Percentiles rank a stretch among this genome's conserved stretches.
Conservation (phyloP, 75 land plant genomes). For the Selaginella tamariscina region DNA sequence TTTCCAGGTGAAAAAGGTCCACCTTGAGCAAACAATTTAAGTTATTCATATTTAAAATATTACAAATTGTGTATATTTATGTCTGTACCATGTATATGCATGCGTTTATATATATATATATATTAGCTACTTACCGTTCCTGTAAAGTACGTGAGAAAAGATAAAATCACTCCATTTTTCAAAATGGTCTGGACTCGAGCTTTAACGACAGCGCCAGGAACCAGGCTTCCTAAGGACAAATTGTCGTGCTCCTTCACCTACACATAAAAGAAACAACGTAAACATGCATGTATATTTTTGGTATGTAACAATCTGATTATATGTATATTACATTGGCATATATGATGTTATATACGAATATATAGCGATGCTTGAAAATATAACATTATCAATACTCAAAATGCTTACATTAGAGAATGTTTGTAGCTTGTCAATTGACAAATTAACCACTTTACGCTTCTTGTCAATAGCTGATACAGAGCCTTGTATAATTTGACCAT, state of each 20-base stretch:
- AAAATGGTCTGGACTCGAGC: slow-evolving; percentile 54
- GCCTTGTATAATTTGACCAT: slow-evolving; percentile 67
- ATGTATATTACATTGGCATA: not conserved
- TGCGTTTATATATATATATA: too few species aligned
- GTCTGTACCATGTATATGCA: too few species aligned
- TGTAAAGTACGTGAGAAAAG: slow-evolving; percentile 92
- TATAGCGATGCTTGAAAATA: too few species aligned
- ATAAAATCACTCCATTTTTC: slow-evolving; percentile 76
- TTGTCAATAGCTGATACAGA: slow-evolving; percentile 57
- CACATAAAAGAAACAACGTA: too few species aligned
- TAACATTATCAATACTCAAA: not conserved
- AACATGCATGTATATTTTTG: too few species aligned
- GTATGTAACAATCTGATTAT: too few species aligned
- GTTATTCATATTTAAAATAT: not conserved
- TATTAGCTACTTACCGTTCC: slow-evolving; percentile 77
- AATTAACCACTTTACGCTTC: slow-evolving; percentile 38
- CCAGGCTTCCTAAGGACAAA: slow-evolving; percentile 60
- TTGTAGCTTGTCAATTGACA: slow-evolving; percentile 2
- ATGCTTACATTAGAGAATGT: not conserved
- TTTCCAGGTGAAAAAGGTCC: slow-evolving; percentile 74
- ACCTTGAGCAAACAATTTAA: slow-evolving; percentile 35
- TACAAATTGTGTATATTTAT: too few species aligned
- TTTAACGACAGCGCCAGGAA: slow-evolving; percentile 92
- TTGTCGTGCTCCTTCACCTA: slow-evolving; percentile 79
- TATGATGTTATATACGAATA: not conserved